Conservation (phyloP, 2,329 filamentous ascomycete species). For the Tricladium varicosporioides region DNA sequence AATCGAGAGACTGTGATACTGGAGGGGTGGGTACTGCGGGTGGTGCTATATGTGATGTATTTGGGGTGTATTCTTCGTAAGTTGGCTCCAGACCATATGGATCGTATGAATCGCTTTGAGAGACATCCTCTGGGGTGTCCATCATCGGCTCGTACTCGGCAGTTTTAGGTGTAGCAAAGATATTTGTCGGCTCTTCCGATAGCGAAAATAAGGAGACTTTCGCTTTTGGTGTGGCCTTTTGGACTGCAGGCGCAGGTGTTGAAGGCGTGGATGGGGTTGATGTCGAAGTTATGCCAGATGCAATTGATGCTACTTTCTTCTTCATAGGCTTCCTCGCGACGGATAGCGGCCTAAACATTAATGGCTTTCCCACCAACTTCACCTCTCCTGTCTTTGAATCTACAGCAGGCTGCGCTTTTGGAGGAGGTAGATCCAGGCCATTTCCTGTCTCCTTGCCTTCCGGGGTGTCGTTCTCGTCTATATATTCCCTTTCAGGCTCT, state of each 20-base stretch:
- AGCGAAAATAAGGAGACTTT: slow-evolving; percentile 72
- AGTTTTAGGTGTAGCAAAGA: slow-evolving; percentile 9
- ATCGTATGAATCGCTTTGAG: slow-evolving; percentile 13
- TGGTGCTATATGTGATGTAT: slow-evolving; percentile 23
- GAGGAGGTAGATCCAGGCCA: slow-evolving; percentile 40
- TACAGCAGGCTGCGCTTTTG: slow-evolving; percentile 51
- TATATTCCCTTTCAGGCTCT: slow-evolving; percentile 26
- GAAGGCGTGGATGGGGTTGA: slow-evolving; percentile 20
- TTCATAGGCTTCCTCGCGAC: slow-evolving; percentile 74
- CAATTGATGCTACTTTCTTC: slow-evolving; percentile 46
- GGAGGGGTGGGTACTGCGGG: slow-evolving; percentile 27
- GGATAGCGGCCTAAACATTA: slow-evolving; percentile 87
- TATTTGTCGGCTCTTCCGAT: slow-evolving; percentile 37
- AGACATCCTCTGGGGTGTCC: slow-evolving; percentile 27
- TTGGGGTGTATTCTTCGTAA: slow-evolving; percentile 33
- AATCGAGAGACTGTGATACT: slow-evolving; percentile 56
- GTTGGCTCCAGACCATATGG: slow-evolving; percentile 20
- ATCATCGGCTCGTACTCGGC: slow-evolving; percentile 54
- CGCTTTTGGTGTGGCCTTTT: slow-evolving; percentile 45
- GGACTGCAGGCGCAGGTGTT: slow-evolving; percentile 19
- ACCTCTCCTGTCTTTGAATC: slow-evolving; percentile 59
- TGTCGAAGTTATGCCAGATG: slow-evolving; percentile 20
- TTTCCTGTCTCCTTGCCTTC: slow-evolving; percentile 26
- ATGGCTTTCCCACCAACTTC: slow-evolving; percentile 72
- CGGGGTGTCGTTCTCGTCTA: slow-evolving; percentile 26